A percentile compares a stretch with the other conserved stretches of the same genome.
Conservation (phyloP, 1,284 basidiomycete species). For the Uromyces viciae-fabae region DNA sequence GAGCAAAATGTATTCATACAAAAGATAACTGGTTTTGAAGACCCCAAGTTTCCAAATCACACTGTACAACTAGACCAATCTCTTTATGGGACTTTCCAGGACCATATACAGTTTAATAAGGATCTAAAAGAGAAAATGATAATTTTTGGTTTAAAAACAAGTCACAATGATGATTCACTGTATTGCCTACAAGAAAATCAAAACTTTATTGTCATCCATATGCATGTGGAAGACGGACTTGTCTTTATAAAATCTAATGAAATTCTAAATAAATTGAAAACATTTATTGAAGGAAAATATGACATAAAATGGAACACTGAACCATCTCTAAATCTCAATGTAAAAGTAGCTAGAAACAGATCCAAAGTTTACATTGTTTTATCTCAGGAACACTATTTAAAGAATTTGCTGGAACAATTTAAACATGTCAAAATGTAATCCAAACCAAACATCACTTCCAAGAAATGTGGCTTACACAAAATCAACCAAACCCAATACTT, state of each 20-base stretch:
- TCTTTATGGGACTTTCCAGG: neutral
- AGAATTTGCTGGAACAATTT: neutral
- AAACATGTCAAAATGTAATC: neutral
- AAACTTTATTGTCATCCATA: neutral
- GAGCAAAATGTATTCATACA: neutral
- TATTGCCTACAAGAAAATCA: neutral
- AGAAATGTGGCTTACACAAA: neutral
- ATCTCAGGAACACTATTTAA: constrained; percentile 3
- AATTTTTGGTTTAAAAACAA: neutral
- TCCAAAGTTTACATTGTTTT: neutral
- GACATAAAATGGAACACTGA: neutral
- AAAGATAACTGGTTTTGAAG: neutral
- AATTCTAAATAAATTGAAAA: neutral
- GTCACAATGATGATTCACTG: neutral
- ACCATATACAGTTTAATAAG: neutral
- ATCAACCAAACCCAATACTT: neutral
- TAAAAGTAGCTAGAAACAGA: neutral
- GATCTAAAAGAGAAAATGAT: neutral
- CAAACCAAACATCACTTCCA: neutral
- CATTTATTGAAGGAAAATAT: neutral
- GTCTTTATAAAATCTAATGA: neutral
- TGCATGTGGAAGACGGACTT: neutral
- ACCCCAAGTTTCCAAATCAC: neutral
- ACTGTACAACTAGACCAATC: neutral
- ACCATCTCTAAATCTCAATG: neutral